Percentiles rank a stretch among this genome's conserved stretches.
These are phyloP conservation scores for Teratosphaeria viscida DNA, from an alignment of 2,329 filamentous ascomycete species.

Conservation along the genomic window DNA sequence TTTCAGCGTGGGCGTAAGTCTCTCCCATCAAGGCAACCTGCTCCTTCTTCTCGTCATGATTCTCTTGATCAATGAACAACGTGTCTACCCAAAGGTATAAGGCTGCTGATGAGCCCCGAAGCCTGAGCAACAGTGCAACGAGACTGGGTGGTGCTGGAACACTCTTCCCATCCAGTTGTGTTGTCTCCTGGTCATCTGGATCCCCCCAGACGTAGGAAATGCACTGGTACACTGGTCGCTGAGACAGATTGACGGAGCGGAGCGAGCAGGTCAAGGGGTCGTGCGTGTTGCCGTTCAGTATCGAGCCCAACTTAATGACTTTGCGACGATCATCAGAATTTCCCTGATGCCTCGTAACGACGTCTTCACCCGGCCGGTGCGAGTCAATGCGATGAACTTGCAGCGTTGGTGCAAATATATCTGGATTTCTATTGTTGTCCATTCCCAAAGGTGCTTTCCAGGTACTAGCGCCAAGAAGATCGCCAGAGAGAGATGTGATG, in stretches of 20 bases:
- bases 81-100: conserved; percentile 5
- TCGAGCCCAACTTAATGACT: neutral
- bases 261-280: neutral
- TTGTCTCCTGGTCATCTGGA: neutral
- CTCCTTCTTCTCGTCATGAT: conserved; percentile 1
- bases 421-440: neutral
- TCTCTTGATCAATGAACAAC: conserved; percentile 7
- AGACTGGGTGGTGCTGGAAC: neutral
- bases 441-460: neutral
- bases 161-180: neutral
- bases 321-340: neutral
- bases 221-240: neutral
- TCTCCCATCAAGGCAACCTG: conserved; percentile 7
- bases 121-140: neutral
- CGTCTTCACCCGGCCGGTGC: neutral
- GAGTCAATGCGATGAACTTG: neutral
- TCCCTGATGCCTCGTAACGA: neutral
- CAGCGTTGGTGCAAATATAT: neutral
- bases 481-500: neutral
- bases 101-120: neutral
- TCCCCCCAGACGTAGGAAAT: neutral
- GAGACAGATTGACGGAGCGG: neutral
- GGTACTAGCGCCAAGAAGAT: neutral
- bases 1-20: conserved; percentile 3
- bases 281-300: neutral